These are phyloP conservation scores for Alternaria sp. DNA, from an alignment of 2,329 filamentous ascomycete genomes.

Conservation along the genomic window DNA sequence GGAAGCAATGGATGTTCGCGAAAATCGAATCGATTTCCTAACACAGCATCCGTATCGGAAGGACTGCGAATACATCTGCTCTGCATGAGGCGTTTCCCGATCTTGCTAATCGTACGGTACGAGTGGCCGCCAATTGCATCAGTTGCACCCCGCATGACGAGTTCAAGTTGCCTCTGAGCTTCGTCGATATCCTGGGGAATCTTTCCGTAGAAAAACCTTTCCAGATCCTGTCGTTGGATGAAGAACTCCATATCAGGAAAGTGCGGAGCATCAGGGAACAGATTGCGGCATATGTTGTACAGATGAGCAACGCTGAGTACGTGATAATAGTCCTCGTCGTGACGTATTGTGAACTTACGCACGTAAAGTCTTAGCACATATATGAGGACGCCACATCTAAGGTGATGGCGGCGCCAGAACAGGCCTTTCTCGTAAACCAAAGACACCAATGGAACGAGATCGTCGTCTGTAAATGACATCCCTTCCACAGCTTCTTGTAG, in stretches of 20 bases:
- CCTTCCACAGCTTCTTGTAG: no score
- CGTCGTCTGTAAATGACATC: no score
- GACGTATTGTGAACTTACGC: fast-evolving
- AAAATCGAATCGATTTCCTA: fast-evolving
- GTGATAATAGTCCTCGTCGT: fast-evolving
- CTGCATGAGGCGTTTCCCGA: not conserved
- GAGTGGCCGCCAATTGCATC: not conserved
- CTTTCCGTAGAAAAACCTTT: not conserved
- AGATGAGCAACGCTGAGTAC: not conserved
- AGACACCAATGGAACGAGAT: no score
- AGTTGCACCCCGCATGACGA: fast-evolving
- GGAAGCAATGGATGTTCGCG: fast-evolving
- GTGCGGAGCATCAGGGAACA: not conserved
- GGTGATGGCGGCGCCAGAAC: not conserved
- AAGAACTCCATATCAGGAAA: not conserved
- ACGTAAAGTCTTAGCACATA: fast-evolving
- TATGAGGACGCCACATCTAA: not conserved
- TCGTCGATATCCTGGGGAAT: fast-evolving
- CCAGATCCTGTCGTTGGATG: not conserved
- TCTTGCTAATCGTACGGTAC: not conserved
- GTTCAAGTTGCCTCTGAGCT: not conserved
- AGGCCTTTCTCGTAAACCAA: no score
- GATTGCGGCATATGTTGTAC: not conserved
- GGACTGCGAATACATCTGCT: not conserved
- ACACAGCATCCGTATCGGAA: fast-evolving